Conservation (phyloP, 352 stramenopile species). For the Saprolegnia parasitica region DNA sequence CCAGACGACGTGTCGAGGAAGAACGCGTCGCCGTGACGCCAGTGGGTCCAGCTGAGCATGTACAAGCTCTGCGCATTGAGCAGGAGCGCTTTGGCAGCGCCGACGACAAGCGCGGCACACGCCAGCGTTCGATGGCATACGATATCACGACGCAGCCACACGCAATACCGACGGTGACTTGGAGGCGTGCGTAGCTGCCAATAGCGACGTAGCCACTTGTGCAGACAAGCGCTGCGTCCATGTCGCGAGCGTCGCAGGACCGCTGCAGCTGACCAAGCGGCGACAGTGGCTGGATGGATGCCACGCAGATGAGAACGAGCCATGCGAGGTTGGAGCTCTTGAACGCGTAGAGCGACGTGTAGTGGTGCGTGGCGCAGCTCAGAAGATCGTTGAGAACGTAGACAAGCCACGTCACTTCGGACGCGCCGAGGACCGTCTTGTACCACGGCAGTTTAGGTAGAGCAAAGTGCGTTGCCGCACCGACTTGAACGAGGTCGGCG, state of each 20-base stretch:
- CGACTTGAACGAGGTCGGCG: neutral
- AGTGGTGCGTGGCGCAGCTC: constrained; percentile 11
- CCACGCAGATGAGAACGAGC: neutral
- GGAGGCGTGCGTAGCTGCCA: neutral
- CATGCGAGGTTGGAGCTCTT: constrained; percentile 17
- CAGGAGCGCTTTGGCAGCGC: neutral
- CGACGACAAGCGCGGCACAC: neutral
- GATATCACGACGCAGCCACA: neutral
- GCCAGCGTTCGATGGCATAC: neutral
- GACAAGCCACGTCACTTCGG: constrained; percentile 18
- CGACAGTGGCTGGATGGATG: neutral
- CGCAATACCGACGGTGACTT: neutral
- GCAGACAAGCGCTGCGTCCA: constrained; percentile 3
- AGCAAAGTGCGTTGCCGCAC: neutral
- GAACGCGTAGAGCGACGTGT: constrained; percentile 13
- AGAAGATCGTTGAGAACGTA: constrained; percentile 22
- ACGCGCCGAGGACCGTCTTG: constrained; percentile 4
- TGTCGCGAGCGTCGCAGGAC: constrained; percentile 10
- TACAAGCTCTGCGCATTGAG: constrained; percentile 17
- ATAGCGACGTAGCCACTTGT: constrained; percentile 10
- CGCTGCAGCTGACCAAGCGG: neutral
- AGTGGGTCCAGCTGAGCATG: constrained; percentile 10
- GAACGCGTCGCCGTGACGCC: neutral
- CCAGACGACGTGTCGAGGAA: constrained; percentile 17
- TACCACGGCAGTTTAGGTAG: constrained; percentile 19